These are phyloP conservation scores for Myochromella boudieri DNA, from an alignment of 768 basidiomycete species.

Conservation along the genomic window DNA sequence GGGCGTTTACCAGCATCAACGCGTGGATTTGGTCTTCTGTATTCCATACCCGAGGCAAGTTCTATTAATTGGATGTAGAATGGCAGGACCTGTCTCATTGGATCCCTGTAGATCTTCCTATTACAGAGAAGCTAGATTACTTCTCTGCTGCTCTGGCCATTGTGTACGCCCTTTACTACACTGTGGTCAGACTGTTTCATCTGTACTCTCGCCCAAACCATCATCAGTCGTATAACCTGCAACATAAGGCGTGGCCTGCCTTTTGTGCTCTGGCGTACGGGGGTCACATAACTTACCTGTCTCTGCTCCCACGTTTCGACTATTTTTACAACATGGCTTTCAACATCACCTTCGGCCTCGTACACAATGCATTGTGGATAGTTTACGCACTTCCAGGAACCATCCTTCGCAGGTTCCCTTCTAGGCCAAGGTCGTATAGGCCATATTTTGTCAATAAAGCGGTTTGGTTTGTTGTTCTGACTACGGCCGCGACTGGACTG, in stretches of 20 bases:
- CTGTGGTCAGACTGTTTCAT: constrained; percentile 74
- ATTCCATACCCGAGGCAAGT: constrained; percentile 89
- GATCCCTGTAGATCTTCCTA: constrained; percentile 59
- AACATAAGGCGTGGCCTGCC: constrained; percentile 46
- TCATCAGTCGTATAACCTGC: constrained; percentile 19
- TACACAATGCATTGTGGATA: constrained; percentile 83
- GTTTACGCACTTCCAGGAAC: constrained; percentile 62
- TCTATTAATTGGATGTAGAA: not conserved
- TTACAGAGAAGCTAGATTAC: constrained; percentile 92
- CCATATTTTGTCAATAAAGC: constrained; percentile 55
- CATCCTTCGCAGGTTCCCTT: constrained; percentile 54
- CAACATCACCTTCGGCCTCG: constrained; percentile 73
- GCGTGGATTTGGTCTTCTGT: constrained; percentile 92
- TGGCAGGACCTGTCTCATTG: constrained; percentile 4
- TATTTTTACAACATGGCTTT: constrained; percentile 92
- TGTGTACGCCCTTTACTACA: constrained; percentile 76
- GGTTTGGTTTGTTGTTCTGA: constrained; percentile 62
- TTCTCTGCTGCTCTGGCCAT: constrained; percentile 91
- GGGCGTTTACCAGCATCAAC: constrained; percentile 75
- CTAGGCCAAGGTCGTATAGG: constrained; percentile 53
- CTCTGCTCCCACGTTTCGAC: constrained; percentile 76
- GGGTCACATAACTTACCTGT: constrained; percentile 78
- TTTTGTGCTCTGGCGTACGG: constrained; percentile 58
- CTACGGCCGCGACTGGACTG: constrained; percentile 71
- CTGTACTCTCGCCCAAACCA: constrained; percentile 50